Evolutionary conservation across 2,329 filamentous ascomycete genomes (phyloP).

Genomic region (Moelleriella libera): DNA sequence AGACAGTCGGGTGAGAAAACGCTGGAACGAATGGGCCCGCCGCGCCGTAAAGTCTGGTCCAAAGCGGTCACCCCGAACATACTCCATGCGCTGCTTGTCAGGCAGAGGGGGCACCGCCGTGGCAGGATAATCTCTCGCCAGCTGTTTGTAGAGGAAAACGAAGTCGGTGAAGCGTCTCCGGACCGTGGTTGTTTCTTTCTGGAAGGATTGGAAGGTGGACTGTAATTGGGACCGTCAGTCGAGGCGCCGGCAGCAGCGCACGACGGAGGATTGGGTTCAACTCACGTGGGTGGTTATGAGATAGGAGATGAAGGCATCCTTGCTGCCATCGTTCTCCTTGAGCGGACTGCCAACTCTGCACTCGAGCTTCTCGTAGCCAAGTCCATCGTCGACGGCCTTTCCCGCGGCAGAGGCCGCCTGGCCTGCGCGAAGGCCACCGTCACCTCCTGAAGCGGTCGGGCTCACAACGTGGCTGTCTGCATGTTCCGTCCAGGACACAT

Average conservation of each 20-base stretch:
- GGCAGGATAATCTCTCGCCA: constrained; percentile 77
- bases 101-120: constrained; percentile 88
- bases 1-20: constrained; percentile 76
- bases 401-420: constrained; percentile 24
- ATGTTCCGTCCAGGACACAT: constrained; percentile 63
- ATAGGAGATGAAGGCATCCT: constrained; percentile 94
- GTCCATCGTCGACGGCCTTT: constrained; percentile 39
- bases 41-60: constrained; percentile 82
- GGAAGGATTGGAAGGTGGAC: constrained; percentile 91
- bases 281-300: constrained; percentile 76
- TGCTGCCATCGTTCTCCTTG: constrained; percentile 93
- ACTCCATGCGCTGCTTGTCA: constrained; percentile 99
- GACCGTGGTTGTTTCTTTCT: constrained; percentile 63
- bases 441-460: constrained; percentile 9
- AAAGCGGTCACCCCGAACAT: constrained; percentile 92
- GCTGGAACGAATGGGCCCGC: constrained; percentile 77
- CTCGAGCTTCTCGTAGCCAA: constrained; percentile 63
- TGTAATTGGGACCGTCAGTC: constrained; percentile 18
- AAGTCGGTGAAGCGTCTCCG: constrained; percentile 96
- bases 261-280: not conserved
- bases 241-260: not conserved
- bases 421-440: constrained; percentile 18
- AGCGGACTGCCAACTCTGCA: constrained; percentile 72
- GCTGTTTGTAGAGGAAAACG: constrained; percentile 85
- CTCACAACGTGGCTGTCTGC: constrained; percentile 6